These are phyloP conservation scores for Trametes maxima DNA, from an alignment of 768 basidiomycete genomes.

Conservation along the genomic window DNA sequence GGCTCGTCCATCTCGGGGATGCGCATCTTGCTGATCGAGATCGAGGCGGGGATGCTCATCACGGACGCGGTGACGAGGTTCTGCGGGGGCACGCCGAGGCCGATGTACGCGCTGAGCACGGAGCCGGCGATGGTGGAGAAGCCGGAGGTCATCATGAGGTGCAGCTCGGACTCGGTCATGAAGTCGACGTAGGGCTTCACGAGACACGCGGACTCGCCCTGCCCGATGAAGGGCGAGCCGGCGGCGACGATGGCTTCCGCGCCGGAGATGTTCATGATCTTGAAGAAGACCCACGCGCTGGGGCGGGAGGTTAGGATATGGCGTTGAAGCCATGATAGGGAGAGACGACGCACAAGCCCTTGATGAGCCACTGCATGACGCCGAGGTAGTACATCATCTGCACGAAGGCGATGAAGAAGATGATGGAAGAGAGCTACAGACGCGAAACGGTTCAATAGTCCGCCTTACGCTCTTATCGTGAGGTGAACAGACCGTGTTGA, in stretches of 20 bases:
- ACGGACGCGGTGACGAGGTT: slow-evolving; percentile 87
- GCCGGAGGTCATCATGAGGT: slow-evolving; percentile 87
- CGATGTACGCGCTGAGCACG: slow-evolving; percentile 83
- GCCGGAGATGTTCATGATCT: slow-evolving; percentile 88
- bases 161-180: slow-evolving; percentile 87
- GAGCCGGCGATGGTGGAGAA: slow-evolving; percentile 95
- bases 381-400: slow-evolving; percentile 92
- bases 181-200: slow-evolving; percentile 82
- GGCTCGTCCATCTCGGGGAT: slow-evolving; percentile 84
- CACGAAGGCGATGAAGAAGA: slow-evolving; percentile 93
- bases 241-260: slow-evolving; percentile 93
- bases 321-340: not conserved
- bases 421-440: slow-evolving; percentile 67
- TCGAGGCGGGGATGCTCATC: slow-evolving; percentile 95
- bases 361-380: slow-evolving; percentile 93
- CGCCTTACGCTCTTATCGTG: not conserved
- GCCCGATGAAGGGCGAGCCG: slow-evolving; percentile 92
- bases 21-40: slow-evolving; percentile 89
- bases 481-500: slow-evolving; percentile 61
- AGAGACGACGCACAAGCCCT: slow-evolving; percentile 63
- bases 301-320: slow-evolving; percentile 4
- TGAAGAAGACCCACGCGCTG: slow-evolving; percentile 93
- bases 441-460: not conserved
- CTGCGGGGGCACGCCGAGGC: slow-evolving; percentile 72
- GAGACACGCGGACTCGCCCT: slow-evolving; percentile 87